Evolutionary conservation across 176 grass and related monocot genomes (phyloP), one percentile per base, ranked within the genome.

Genomic region (Rhynchospora breviuscula): DNA sequence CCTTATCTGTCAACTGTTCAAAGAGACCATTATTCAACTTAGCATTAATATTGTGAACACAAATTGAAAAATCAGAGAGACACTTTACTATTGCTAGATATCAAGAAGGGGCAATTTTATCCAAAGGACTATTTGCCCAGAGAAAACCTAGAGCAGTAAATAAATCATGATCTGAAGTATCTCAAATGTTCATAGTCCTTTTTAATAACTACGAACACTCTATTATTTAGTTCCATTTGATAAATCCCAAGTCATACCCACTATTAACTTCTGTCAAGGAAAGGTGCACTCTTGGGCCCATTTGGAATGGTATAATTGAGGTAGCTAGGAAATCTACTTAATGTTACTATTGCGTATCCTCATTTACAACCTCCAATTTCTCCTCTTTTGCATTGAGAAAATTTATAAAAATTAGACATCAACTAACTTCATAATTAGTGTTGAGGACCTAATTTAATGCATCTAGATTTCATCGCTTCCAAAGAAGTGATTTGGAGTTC

Each of bases 1-100:
- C 95, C 73, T 91, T 19, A 48, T 93, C 82, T 79, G 44, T 17
- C 3, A 94, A 90, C 95, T 98, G 18, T 54, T 77, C 15, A 12
- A 77, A 33, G 73, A 56, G 5, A 76, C 29, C 19, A 76, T 76
- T 54, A 29, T 56, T 54, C 48, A 76, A 11, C 47, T 54, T 54
- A 70, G 48, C 31, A 54, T 76, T 54, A 76, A 15, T 54, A 54
- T 12, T 29, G 51, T 25, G 10, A 52, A 49, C 18, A 74, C 52
- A 76, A 10, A 54, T 8, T 46, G 52, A 12, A 14, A 59, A 59
- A 80, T 8, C 12, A 15, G 1, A 17, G 72, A 21, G 54, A 70
- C 15, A 21, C 43, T 70, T 18, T 46, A 46, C 8, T 25, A 76
- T 10, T 52, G 53, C 5, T 31, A 25, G 45, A 73, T 47, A 7